Evolutionary conservation across 148 eudicot species (phyloP).

Genomic region (Camellia japonica): DNA sequence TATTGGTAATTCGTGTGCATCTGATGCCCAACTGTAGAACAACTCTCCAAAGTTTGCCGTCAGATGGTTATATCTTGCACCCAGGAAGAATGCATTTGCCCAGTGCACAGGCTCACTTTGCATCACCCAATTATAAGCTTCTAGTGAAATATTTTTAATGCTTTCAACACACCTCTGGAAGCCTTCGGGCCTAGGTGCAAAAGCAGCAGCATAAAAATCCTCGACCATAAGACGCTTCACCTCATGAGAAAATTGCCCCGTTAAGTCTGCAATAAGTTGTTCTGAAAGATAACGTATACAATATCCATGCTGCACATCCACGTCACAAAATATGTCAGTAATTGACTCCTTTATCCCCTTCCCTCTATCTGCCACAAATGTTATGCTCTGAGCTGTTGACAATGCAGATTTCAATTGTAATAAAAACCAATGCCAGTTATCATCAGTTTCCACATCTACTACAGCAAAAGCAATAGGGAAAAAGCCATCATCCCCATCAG

Average conservation of each 20-base stretch:
- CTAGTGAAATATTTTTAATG: constrained; percentile 70
- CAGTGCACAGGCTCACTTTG: constrained; percentile 72
- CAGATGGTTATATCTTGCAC: constrained; percentile 78
- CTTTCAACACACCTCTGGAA: constrained; percentile 57
- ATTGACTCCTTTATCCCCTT: constrained; percentile 81
- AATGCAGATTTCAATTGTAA: constrained; percentile 71
- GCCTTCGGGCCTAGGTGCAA: constrained; percentile 58
- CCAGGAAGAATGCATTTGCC: constrained; percentile 81
- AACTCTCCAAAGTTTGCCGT: constrained; percentile 77
- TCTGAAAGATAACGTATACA: constrained; percentile 69
- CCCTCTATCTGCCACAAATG: constrained; percentile 73
- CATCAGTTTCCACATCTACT: constrained; percentile 74
- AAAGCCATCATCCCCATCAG: constrained; percentile 86
- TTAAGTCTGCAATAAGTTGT: constrained; percentile 57
- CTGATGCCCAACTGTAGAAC: constrained; percentile 85
- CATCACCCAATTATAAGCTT: constrained; percentile 83
- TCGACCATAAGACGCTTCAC: constrained; percentile 79
- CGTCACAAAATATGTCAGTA: constrained; percentile 52
- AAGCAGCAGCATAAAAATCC: constrained; percentile 74
- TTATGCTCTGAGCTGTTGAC: constrained; percentile 47
- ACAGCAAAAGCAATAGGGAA: constrained; percentile 97
- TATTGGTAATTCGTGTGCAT: constrained; percentile 85
- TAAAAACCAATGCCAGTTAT: constrained; percentile 91
- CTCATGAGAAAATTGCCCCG: constrained; percentile 82
- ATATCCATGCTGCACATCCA: constrained; percentile 61